Evolutionary conservation across 2,329 filamentous ascomycete genomes (phyloP), one percentile per base, ranked within the genome.

Genomic region (Arthrobotrys sphaeroides): DNA sequence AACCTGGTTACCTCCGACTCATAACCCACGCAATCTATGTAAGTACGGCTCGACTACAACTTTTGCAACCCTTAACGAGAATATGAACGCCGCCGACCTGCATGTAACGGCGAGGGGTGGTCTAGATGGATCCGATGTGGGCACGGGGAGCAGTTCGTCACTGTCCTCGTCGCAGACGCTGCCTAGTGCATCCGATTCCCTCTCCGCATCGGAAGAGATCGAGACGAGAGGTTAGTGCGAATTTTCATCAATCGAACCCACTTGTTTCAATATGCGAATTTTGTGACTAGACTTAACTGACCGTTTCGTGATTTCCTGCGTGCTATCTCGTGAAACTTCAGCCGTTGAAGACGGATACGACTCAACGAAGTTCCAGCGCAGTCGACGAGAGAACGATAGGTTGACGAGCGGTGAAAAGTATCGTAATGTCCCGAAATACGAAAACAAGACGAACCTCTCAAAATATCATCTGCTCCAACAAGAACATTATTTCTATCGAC

Each of bases 101-200:
- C 22, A 75, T 64, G 72, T 65, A 75, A 75, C 64, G 38, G 40
- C 57, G 64, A 69, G 55, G 45, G 62, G 42, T 20, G 64, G 22
- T 69, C 64, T 69, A 65, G 72, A 75, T 31, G 72, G 57, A 33
- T 69, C 64, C 47, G 64, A 69, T 18, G 26, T 75, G 42, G 72
- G 72, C 33, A 69, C 64, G 22, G 64, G 72, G 31, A 75, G 64
- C 24, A 68, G 64, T 36, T 69, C 72, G 26, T 69, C 72, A 12
- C 26, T 59, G 28, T 65, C 64, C 1, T 69, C 64, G 18, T 49
- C 49, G 24, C 62, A 65, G 22, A 75, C 55, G 57, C 45, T 75
- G 72, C 72, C 72, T 75, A 75, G 72, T 24, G 24, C 65, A 51
- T 69, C 72, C 49, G 57, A 75, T 51, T 69, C 57, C 13, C 13